phyloP scores from a whole-genome alignment of 2,329 filamentous ascomycete species.

The Trichoderma pleuroti region DNA sequence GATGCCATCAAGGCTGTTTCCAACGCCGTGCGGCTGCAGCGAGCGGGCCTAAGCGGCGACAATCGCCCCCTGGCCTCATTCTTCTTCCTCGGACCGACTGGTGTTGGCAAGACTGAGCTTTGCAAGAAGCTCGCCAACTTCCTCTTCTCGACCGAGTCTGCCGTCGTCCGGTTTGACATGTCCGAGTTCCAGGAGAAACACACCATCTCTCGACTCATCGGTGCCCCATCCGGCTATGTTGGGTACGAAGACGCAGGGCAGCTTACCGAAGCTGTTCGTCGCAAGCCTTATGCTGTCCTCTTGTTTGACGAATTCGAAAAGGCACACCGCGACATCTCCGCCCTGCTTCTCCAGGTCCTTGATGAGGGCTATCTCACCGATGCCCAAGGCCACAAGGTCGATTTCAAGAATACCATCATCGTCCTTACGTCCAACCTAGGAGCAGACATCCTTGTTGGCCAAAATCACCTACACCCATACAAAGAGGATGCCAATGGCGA shows the following conservation, averaged over 20 bases:
- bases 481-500: conserved; percentile 61
- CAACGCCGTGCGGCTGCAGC: conserved; percentile 88
- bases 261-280: conserved; percentile 87
- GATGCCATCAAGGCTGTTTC: conserved; percentile 88
- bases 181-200: conserved; percentile 97
- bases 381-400: conserved; percentile 91
- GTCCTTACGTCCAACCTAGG: conserved; percentile 95
- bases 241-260: conserved; percentile 97
- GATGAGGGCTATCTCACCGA: conserved; percentile 97
- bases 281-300: conserved; percentile 92
- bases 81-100: conserved; percentile 96
- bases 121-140: conserved; percentile 95
- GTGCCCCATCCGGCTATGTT: conserved; percentile 89
- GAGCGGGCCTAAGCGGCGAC: conserved; percentile 86
- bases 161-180: conserved; percentile 96
- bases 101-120: conserved; percentile 94
- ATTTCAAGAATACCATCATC: conserved; percentile 95
- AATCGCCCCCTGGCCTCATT: conserved; percentile 90
- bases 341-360: conserved; percentile 85
- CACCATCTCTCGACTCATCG: conserved; percentile 88
- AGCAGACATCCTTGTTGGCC: conserved; percentile 82
- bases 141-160: conserved; percentile 86
- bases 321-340: conserved; percentile 90
- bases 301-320: conserved; percentile 98
- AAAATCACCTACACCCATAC: conserved; percentile 62